phyloP scores from a whole-genome alignment of 2,329 filamentous ascomycete genomes.

The Fusarium agapanthi region DNA sequence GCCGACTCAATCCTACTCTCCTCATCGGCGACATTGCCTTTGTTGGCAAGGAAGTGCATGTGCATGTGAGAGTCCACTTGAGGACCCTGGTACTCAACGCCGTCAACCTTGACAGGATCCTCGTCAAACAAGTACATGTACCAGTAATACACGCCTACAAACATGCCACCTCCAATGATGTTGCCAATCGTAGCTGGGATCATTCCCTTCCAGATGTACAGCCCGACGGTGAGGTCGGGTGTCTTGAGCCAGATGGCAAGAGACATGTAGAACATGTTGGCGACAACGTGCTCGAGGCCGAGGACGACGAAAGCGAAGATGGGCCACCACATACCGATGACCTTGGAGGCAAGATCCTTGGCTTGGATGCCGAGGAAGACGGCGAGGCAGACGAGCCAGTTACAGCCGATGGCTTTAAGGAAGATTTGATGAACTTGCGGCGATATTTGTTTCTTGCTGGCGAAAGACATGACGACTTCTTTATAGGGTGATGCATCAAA shows the following conservation, averaged over 20 bases:
- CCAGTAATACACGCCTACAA: slow-evolving; percentile 54
- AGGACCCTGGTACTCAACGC: slow-evolving; percentile 9
- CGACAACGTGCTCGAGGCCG: slow-evolving; percentile 64
- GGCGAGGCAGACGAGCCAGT: slow-evolving; percentile 66
- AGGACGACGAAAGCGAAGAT: slow-evolving; percentile 63
- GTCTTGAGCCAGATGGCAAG: slow-evolving; percentile 59
- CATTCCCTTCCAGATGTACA: slow-evolving; percentile 67
- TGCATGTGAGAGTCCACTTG: slow-evolving; percentile 7
- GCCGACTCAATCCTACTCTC: slow-evolving; percentile 25
- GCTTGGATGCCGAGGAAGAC: slow-evolving; percentile 58
- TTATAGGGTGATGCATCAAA: slow-evolving; percentile 53
- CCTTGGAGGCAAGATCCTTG: slow-evolving; percentile 61
- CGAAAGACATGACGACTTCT: slow-evolving; percentile 54
- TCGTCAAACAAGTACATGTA: slow-evolving; percentile 36
- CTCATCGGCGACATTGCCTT: slow-evolving; percentile 19
- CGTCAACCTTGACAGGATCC: slow-evolving; percentile 18
- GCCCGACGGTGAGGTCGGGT: slow-evolving; percentile 53
- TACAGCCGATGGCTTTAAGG: slow-evolving; percentile 62
- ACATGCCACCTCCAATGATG: slow-evolving; percentile 61
- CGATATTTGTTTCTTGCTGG: slow-evolving; percentile 57
- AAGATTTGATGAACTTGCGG: slow-evolving; percentile 63
- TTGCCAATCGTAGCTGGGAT: slow-evolving; percentile 63
- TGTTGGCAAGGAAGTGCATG: slow-evolving; percentile 10
- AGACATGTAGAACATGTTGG: slow-evolving; percentile 65
- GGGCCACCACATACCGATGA: slow-evolving; percentile 65